A percentile compares a stretch with the other conserved stretches of the same genome.
These are phyloP conservation scores for Oldenlandia corymbosa DNA, from an alignment of 257 asterid species.

Conservation along the genomic window DNA sequence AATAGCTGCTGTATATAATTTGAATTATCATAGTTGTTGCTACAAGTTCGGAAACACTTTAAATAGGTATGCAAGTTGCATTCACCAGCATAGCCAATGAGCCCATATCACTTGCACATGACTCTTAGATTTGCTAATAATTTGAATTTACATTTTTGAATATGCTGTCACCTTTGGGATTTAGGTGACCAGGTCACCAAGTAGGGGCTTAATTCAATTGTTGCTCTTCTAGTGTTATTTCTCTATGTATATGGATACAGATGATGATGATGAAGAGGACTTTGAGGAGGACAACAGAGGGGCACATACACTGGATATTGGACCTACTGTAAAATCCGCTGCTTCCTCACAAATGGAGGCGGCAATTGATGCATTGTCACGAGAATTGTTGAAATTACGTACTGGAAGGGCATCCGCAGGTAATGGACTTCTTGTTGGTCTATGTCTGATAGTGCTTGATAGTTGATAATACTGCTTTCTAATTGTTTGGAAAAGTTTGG, in stretches of 20 bases:
- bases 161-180: no score
- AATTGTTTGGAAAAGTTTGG: not conserved
- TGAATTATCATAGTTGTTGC: no score
- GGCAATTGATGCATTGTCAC: constrained; percentile 73
- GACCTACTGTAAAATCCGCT: constrained; percentile 40
- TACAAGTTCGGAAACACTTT: no score
- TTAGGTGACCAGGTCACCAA: no score
- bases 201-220: no score
- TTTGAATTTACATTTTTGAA: no score
- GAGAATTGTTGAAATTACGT: constrained; percentile 79
- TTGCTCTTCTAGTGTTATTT: not conserved
- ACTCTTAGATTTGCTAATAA: no score
- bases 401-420: constrained; percentile 93
- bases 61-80: no score
- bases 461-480: not conserved
- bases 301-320: constrained; percentile 32
- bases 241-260: constrained; percentile 15
- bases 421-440: constrained; percentile 10
- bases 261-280: constrained; percentile 31
- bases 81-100: no score
- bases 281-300: constrained; percentile 15
- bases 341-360: constrained; percentile 74
- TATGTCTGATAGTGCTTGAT: not conserved
- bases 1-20: no score
- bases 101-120: no score